Base-by-base conservation (phyloP, 192 early-diverging fungal genomes). In the Coemansia sp. region DNA sequence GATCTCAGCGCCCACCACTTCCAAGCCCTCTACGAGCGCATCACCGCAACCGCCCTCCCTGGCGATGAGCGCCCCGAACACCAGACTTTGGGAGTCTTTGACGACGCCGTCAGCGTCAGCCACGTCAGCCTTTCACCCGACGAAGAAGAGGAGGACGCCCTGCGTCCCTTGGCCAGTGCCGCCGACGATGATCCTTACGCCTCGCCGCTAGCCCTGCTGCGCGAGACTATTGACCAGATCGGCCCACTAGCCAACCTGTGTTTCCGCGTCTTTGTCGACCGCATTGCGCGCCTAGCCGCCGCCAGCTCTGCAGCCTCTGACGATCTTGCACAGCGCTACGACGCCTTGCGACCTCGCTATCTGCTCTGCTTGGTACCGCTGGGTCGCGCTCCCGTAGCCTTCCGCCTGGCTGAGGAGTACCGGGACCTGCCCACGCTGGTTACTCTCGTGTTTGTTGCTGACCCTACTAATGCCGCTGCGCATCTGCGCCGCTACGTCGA, bases 401-500 rank as follows among this genome's bases (percentile, higher is more conserved):
- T 79, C 59, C 69, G 71, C 16, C 63, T 86, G 43, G 80, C 85
- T 18, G 85, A 82, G 38, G 77, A 82, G 63, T 80, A 82, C 60
- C 71, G 51, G n/a, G 80, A 79, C 41, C 44, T 82, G 55, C 61
- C 69, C 2, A 43, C 77, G 15, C 76, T 86, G 3, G 75, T 79
- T 22, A 54, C 55, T 4, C 72, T 86, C 29, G 66, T 77, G 13
- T 82, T 82, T 68, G 63, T 71, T 24, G 60, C 79, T 12, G 70
- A 74, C 27, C 27, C 40, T 9, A 38, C 36, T 36, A 72, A 75
- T 63, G 80, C 81, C 10, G 73, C 70, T 12, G 65, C 69, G 5
- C 71, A 64, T 27, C 44, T 86, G 52, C 76, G 71, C 38, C 42
- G 41, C 42, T 77, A 79, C 41, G 29, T 78, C 12, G 63, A 66